phyloP scores from a whole-genome alignment of 768 basidiomycete genomes.

The Pleurotus salmoneostramineus region DNA sequence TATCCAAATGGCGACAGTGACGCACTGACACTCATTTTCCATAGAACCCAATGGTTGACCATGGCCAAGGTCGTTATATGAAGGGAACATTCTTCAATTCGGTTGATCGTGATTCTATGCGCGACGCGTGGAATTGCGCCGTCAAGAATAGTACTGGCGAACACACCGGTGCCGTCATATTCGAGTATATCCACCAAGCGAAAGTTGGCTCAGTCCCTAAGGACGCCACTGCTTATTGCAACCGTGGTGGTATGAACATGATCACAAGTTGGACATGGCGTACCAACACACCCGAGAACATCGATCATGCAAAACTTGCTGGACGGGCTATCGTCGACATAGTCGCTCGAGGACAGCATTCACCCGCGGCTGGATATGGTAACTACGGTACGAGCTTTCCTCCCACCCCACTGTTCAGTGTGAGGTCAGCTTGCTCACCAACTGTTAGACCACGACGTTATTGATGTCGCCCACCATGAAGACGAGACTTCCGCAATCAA shows the following conservation, averaged over 20 bases:
- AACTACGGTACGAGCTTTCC: conserved; percentile 38
- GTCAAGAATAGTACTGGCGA: conserved; percentile 21
- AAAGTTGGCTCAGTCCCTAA: conserved; percentile 33
- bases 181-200: conserved; percentile 38
- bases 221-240: conserved; percentile 34
- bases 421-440: background rate
- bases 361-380: conserved; percentile 30
- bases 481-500: background rate
- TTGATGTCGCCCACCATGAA: background rate
- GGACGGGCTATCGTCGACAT: conserved; percentile 27
- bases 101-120: conserved; percentile 21
- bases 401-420: background rate
- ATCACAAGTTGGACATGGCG: conserved; percentile 31
- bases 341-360: conserved; percentile 24
- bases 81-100: conserved; percentile 33
- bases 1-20: background rate
- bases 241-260: conserved; percentile 30
- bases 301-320: conserved; percentile 23
- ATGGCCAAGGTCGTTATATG: conserved; percentile 36
- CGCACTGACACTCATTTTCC: too few species aligned
- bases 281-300: conserved; percentile 23
- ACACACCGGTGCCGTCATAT: conserved; percentile 25
- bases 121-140: conserved; percentile 24
- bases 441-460: background rate
- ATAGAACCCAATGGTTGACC: conserved; percentile 32